A percentile compares a stretch with the other conserved stretches of the same genome.
Conservation (phyloP, 495 filamentous ascomycete genomes). For the Aspergillus sparsus region DNA sequence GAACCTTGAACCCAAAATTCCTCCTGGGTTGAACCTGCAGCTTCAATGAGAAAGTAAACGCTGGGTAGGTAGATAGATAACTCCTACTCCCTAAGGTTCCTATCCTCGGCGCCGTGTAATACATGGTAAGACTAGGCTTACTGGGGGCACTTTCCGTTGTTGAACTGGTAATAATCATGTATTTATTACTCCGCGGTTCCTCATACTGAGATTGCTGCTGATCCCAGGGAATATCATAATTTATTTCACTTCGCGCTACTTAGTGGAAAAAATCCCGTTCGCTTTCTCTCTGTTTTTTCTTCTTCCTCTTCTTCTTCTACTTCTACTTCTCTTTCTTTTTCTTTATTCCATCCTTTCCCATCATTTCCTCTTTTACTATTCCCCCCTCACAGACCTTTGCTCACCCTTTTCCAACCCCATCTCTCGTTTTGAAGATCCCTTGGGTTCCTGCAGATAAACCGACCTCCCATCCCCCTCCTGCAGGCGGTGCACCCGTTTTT, state of each 20-base stretch:
- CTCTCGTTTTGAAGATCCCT: slow-evolving; percentile 10
- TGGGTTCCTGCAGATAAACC: slow-evolving; percentile 10
- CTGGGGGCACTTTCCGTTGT: neutral
- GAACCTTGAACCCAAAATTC: neutral
- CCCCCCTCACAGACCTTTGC: slow-evolving; percentile 4
- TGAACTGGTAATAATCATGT: neutral
- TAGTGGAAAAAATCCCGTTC: neutral
- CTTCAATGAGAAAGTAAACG: too few relatives aligned
- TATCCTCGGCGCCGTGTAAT: neutral
- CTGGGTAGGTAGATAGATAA: too few relatives aligned
- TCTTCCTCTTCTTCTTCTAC: slow-evolving; percentile 3
- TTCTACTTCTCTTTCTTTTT: slow-evolving; percentile 10
- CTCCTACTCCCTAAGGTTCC: neutral
- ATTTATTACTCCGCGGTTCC: neutral
- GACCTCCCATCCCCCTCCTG: slow-evolving; percentile 8
- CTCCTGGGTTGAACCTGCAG: too few relatives aligned
- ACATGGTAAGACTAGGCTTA: neutral
- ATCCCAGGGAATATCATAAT: neutral
- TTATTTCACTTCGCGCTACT: neutral
- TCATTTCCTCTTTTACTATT: slow-evolving; percentile 6
- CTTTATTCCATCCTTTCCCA: neutral
- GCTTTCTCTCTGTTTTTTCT: slow-evolving; percentile 16
- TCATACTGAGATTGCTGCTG: neutral
- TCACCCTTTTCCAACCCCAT: neutral
- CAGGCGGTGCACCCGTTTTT: slow-evolving; percentile 16